Evolutionary conservation across 2,329 filamentous ascomycete genomes (phyloP).

Genomic region (Akanthomyces muscarius): DNA sequence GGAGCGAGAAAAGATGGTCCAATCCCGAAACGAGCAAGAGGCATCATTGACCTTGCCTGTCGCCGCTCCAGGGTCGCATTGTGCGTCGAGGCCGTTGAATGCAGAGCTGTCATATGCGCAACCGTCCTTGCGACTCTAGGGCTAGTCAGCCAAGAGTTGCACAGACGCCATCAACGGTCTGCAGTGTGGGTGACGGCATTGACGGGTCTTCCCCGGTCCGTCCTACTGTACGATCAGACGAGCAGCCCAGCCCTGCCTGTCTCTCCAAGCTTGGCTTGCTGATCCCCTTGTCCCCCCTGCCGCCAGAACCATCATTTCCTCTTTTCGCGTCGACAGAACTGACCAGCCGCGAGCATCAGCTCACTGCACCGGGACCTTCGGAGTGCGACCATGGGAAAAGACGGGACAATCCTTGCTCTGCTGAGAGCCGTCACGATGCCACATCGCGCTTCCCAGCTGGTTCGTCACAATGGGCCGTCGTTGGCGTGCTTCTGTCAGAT

Average conservation of each 20-base stretch:
- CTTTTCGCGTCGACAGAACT: not conserved
- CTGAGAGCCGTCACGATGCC: not conserved
- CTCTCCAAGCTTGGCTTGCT: not conserved
- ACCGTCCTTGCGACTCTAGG: too few relatives aligned
- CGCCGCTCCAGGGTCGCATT: not conserved
- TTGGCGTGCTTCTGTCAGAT: constrained; percentile 1
- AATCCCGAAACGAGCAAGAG: too few relatives aligned
- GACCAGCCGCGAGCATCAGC: not conserved
- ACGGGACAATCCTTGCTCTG: not conserved
- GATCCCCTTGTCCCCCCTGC: too few relatives aligned
- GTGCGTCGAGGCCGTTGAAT: not conserved
- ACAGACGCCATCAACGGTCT: not conserved
- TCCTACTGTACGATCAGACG: not conserved
- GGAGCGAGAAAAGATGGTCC: not conserved
- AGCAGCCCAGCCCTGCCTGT: not conserved
- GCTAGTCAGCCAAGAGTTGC: not conserved
- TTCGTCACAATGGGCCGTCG: constrained; percentile 1
- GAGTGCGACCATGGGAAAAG: not conserved
- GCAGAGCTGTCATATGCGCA: not conserved
- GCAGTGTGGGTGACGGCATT: not conserved
- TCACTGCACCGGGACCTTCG: not conserved
- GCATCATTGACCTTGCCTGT: not conserved
- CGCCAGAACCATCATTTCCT: not conserved
- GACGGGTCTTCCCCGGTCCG: not conserved
- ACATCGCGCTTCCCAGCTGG: constrained; percentile 2